These are phyloP conservation scores for Alternaria sp. DNA, from an alignment of 2,329 filamentous ascomycete genomes.

Conservation along the genomic window DNA sequence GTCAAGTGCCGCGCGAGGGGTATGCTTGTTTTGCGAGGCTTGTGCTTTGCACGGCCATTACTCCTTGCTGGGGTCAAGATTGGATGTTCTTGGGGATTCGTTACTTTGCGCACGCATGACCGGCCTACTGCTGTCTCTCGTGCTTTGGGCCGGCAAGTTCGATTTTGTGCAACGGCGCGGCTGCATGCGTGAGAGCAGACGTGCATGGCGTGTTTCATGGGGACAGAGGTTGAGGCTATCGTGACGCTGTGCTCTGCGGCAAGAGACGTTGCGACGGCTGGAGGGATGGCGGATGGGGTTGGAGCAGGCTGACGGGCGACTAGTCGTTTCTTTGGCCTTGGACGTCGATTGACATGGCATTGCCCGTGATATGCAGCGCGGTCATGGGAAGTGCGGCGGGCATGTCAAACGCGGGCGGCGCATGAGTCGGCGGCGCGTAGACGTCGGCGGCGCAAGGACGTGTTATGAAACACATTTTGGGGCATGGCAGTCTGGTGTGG, in stretches of 20 bases:
- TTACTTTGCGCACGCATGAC: conserved; percentile 26
- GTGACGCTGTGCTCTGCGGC: conserved; percentile 30
- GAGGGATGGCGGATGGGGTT: conserved; percentile 10
- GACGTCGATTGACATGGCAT: conserved; percentile 2
- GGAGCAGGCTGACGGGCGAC: conserved; percentile 5
- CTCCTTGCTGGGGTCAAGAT: conserved; percentile 17
- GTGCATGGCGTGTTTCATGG: conserved; percentile 38
- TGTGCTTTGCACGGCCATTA: conserved; percentile 19
- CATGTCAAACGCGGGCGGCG: conserved; percentile 20
- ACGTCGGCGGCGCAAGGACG: conserved; percentile 14
- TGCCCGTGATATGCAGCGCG: not conserved
- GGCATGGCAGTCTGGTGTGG: conserved; percentile 6
- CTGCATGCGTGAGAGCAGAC: conserved; percentile 24
- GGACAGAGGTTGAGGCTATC: conserved; percentile 21
- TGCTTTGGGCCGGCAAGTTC: conserved; percentile 18
- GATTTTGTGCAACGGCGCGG: conserved; percentile 25
- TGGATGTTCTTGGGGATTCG: conserved; percentile 13
- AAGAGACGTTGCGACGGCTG: conserved; percentile 24
- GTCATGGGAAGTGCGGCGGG: not conserved
- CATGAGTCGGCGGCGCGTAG: conserved; percentile 15
- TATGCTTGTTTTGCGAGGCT: conserved; percentile 24
- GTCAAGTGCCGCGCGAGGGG: conserved; percentile 28
- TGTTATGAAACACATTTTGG: conserved; percentile 18
- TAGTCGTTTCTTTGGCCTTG: conserved; percentile 6
- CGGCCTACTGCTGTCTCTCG: conserved; percentile 30